Conservation (phyloP, 441 rosid genomes). For the Syzygium syzygioides region DNA sequence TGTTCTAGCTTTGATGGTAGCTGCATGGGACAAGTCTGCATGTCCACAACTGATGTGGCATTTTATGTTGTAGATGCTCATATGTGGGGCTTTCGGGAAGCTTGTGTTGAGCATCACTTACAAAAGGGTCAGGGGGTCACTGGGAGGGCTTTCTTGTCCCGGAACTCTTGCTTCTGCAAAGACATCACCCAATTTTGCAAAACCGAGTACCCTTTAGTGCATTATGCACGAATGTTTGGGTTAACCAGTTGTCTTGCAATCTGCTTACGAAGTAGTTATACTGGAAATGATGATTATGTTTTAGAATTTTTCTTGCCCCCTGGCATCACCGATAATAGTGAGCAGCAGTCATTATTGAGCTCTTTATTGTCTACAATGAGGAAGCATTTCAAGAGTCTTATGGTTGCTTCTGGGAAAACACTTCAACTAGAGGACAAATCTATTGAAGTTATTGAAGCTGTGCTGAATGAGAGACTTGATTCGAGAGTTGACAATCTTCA, state of each 20-base stretch:
- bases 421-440: slow-evolving; percentile 43
- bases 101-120: slow-evolving; percentile 89
- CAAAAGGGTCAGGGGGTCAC: slow-evolving; percentile 93
- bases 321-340: slow-evolving; percentile 22
- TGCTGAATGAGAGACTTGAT: slow-evolving; percentile 35
- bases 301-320: slow-evolving; percentile 85
- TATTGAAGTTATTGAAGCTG: slow-evolving; percentile 60
- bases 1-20: slow-evolving; percentile 83
- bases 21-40: slow-evolving; percentile 84
- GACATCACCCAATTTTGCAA: slow-evolving; percentile 73
- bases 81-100: slow-evolving; percentile 90
- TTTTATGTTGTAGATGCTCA: slow-evolving; percentile 79
- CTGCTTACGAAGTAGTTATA: slow-evolving; percentile 65
- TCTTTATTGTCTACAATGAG: slow-evolving; percentile 71
- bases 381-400: slow-evolving; percentile 69
- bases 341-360: slow-evolving; percentile 54
- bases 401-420: slow-evolving; percentile 65
- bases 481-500: slow-evolving; percentile 37
- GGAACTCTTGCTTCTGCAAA: slow-evolving; percentile 57
- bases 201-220: slow-evolving; percentile 86
- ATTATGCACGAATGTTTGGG: slow-evolving; percentile 87
- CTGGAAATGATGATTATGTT: slow-evolving; percentile 78
- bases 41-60: slow-evolving; percentile 87
- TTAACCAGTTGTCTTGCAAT: slow-evolving; percentile 67
- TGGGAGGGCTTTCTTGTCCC: slow-evolving; percentile 79